Percentiles rank a stretch among this genome's conserved stretches.
Evolutionary conservation across 768 basidiomycete genomes (phyloP).

Genomic region (Brasilioporus rufonigricans): DNA sequence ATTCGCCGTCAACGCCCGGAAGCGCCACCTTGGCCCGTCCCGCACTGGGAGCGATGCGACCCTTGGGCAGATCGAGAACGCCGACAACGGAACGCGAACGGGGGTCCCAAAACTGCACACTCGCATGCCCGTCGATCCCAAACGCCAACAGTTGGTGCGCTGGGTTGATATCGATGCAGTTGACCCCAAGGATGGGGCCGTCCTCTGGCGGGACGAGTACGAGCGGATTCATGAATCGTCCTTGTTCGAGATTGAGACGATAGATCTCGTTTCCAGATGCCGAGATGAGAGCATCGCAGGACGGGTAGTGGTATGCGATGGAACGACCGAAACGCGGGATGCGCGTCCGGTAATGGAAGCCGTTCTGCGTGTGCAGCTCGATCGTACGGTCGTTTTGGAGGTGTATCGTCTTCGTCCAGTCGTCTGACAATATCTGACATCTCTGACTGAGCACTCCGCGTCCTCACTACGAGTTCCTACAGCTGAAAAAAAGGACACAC

Average conservation of each 20-base stretch:
- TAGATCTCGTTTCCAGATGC: slow-evolving; percentile 87
- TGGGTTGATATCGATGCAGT: slow-evolving; percentile 88
- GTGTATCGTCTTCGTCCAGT: slow-evolving; percentile 99
- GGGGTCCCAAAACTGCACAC: slow-evolving; percentile 96
- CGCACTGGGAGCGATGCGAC: slow-evolving; percentile 46
- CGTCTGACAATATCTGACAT: slow-evolving; percentile 84
- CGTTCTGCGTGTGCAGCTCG: slow-evolving; percentile 91
- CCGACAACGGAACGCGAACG: slow-evolving; percentile 79
- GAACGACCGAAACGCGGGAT: slow-evolving; percentile 94
- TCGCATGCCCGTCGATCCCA: slow-evolving; percentile 82
- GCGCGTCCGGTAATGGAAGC: slow-evolving; percentile 88
- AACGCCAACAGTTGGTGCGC: slow-evolving; percentile 89
- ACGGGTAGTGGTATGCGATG: slow-evolving; percentile 90
- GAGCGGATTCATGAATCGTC: slow-evolving; percentile 85
- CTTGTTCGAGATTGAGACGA: slow-evolving; percentile 93
- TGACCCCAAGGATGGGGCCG: slow-evolving; percentile 76
- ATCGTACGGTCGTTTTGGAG: slow-evolving; percentile 94
- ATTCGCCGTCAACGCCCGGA: slow-evolving; percentile 35
- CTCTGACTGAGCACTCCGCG: neutral
- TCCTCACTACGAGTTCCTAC: neutral
- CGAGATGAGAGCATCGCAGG: slow-evolving; percentile 85
- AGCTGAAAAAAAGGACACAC: slow-evolving; percentile 44
- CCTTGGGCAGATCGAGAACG: slow-evolving; percentile 56
- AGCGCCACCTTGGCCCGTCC: slow-evolving; percentile 30
- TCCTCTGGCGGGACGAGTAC: slow-evolving; percentile 50